phyloP scores from a whole-genome alignment of 1,139 yeast species.

The Suhomyces guaymorum region DNA sequence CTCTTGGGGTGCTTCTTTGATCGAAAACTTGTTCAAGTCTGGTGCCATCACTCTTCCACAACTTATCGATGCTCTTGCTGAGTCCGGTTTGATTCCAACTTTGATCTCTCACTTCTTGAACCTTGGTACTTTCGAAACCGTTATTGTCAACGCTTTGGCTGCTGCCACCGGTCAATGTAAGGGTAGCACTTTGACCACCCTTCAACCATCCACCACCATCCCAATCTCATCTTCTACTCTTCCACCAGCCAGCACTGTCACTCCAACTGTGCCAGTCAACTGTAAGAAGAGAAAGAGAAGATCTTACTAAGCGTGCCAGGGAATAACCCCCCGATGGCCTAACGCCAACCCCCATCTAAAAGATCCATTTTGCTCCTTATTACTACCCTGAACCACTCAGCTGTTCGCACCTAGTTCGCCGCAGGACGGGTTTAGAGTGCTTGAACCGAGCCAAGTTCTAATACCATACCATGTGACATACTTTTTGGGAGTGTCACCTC shows the following conservation, averaged over 20 bases:
- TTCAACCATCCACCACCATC: conserved; percentile 21
- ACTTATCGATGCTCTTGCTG: conserved; percentile 32
- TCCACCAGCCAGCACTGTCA: conserved; percentile 18
- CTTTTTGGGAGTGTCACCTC: conserved; percentile 7
- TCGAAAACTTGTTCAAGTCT: conserved; percentile 31
- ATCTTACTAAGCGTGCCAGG: conserved; percentile 22
- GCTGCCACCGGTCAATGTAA: conserved; percentile 48
- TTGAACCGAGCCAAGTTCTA: conserved; percentile 1
- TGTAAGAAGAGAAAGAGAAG: conserved; percentile 33
- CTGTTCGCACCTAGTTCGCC: conserved; percentile 8
- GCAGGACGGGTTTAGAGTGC: conserved; percentile 12
- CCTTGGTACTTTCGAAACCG: conserved; percentile 41
- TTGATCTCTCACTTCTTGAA: conserved; percentile 44
- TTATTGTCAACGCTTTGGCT: conserved; percentile 47
- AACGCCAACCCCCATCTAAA: no score
- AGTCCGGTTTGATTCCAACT: conserved; percentile 44
- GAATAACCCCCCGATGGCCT: no score
- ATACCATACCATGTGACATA: conserved; percentile 9
- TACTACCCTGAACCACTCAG: conserved; percentile 3
- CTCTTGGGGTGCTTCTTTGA: conserved; percentile 43
- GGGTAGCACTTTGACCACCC: conserved; percentile 31
- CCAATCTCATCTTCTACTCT: conserved; percentile 18
- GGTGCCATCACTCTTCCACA: conserved; percentile 33
- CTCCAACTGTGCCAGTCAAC: conserved; percentile 17
- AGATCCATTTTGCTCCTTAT: conserved; percentile 6